Percentiles rank a stretch among this genome's conserved stretches.
phyloP scores from a whole-genome alignment of 2,329 filamentous ascomycete genomes.

The Ceratocystis destructans region DNA sequence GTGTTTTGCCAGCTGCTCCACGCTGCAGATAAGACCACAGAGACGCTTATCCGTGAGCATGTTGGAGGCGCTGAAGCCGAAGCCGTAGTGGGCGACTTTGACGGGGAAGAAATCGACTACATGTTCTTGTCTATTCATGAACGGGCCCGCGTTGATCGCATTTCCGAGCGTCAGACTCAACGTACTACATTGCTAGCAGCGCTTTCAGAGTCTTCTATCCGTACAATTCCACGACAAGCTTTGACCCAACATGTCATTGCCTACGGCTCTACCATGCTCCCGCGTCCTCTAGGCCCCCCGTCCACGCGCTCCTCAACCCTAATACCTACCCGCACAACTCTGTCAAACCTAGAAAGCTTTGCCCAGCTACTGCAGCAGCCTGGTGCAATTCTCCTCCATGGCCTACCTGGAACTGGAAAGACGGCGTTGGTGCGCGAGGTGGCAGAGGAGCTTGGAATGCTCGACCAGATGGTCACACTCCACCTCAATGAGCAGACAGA shows the following conservation, averaged over 20 bases:
- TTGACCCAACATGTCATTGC: conserved; percentile 49
- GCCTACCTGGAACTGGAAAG: conserved; percentile 78
- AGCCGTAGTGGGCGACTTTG: conserved; percentile 55
- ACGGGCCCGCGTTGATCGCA: conserved; percentile 35
- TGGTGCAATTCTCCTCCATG: conserved; percentile 67
- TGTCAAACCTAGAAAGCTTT: conserved; percentile 55
- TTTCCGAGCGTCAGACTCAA: conserved; percentile 13
- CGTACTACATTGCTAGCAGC: conserved; percentile 9
- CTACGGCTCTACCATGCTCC: conserved; percentile 54
- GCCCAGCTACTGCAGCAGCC: conserved; percentile 51
- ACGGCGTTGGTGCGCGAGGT: conserved; percentile 73
- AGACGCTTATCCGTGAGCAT: conserved; percentile 54
- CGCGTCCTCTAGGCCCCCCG: conserved; percentile 39
- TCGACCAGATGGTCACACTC: conserved; percentile 74
- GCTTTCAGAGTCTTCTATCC: conserved; percentile 6
- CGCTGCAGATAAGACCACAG: conserved; percentile 64
- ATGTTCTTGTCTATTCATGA: conserved; percentile 52
- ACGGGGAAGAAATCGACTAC: conserved; percentile 65
- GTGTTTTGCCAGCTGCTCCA: conserved; percentile 67
- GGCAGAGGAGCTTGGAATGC: conserved; percentile 64
- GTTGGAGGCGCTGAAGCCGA: conserved; percentile 46
- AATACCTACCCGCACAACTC: conserved; percentile 57
- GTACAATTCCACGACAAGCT: conserved; percentile 26
- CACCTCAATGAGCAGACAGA: conserved; percentile 98
- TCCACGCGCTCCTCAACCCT: conserved; percentile 9